Base-by-base conservation (phyloP, 208 protist genomes). In the Angomonas desouzai region DNA sequence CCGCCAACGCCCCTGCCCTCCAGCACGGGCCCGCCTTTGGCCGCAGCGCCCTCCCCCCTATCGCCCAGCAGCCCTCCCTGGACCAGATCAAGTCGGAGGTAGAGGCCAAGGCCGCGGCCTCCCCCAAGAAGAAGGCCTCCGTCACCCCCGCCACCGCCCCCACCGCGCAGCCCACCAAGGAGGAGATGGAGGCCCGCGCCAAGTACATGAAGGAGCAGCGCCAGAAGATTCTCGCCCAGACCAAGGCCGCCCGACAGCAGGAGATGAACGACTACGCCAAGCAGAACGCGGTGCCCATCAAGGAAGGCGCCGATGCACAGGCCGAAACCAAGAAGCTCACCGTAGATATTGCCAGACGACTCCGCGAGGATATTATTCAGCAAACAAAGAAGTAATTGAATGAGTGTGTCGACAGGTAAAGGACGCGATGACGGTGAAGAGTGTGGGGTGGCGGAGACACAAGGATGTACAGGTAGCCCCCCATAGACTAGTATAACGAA, bases 201-300 rank as follows among this genome's bases (percentile, higher is more conserved):
- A 36, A 77, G 62, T 82, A 96, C 72, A 92, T 96, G 84, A 68
- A 79, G 32, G 72, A 92, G 74, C 90, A 96, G 64, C 85, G 90
- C 0, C 86, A 90, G 57, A 77, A 76, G 40, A 90, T 96, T 55
- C 58, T 96, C 0, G 64, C 70, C 3, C 68, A 77, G 49, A 96
- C 93, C 57, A 92, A 89, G 38, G 85, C 77, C 3, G 76, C 55
- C 1, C 85, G 90, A 16, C 66, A 93, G 59, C 69, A 88, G 55
- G 81, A 92, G 64, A 70, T 96, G 9, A 59, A 74, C 29, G 68
- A 85, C 16, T 96, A 83, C 70, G 70, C 76, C 1, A 64, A 72
- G 49, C 72, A 84, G 47, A 75, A 66, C 48, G 65, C 49, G 43
- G 64, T 48, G 40, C 64, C 1, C 60, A 34, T 28, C 34, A 34